Evolutionary conservation across 495 filamentous ascomycete genomes (phyloP).

Genomic region (Hypoxylon fuscum): DNA sequence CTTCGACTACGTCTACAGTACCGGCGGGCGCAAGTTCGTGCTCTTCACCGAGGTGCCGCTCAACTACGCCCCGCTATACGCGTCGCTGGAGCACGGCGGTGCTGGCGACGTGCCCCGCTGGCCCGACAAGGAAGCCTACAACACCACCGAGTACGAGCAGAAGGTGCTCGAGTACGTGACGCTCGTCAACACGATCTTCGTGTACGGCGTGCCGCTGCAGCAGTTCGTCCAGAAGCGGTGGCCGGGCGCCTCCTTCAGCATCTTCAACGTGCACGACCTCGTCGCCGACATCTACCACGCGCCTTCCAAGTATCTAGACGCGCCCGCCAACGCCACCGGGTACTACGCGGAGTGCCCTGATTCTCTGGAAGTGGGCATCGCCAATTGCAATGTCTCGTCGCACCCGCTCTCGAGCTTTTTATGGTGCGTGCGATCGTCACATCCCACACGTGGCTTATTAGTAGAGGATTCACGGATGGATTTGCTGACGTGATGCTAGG

Average conservation of each 20-base stretch:
- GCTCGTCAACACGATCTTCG: conserved; percentile 67
- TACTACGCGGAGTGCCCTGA: conserved; percentile 61
- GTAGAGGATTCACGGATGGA: conserved; percentile 42
- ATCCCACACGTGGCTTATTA: conserved; percentile 37
- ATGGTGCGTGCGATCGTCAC: conserved; percentile 44
- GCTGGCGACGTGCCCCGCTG: conserved; percentile 63
- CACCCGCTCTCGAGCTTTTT: conserved; percentile 51
- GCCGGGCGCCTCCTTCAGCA: conserved; percentile 66
- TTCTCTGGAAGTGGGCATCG: conserved; percentile 41
- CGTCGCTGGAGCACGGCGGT: conserved; percentile 59
- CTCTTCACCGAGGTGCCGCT: conserved; percentile 72
- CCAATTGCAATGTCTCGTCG: conserved; percentile 43
- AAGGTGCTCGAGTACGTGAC: conserved; percentile 71
- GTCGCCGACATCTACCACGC: conserved; percentile 69
- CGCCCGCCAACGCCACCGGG: conserved; percentile 70
- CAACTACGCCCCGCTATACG: conserved; percentile 69
- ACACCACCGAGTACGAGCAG: conserved; percentile 62
- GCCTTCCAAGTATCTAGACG: conserved; percentile 66
- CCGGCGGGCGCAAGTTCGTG: conserved; percentile 74
- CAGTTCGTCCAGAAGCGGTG: conserved; percentile 60
- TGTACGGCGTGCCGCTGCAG: conserved; percentile 68
- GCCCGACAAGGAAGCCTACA: conserved; percentile 62
- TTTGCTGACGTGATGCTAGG: conserved; percentile 58
- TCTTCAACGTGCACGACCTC: conserved; percentile 71
- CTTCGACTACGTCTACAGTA: conserved; percentile 67